Base-by-base conservation (phyloP, 2,329 filamentous ascomycete genomes). In the Penicillium brevicompactum region DNA sequence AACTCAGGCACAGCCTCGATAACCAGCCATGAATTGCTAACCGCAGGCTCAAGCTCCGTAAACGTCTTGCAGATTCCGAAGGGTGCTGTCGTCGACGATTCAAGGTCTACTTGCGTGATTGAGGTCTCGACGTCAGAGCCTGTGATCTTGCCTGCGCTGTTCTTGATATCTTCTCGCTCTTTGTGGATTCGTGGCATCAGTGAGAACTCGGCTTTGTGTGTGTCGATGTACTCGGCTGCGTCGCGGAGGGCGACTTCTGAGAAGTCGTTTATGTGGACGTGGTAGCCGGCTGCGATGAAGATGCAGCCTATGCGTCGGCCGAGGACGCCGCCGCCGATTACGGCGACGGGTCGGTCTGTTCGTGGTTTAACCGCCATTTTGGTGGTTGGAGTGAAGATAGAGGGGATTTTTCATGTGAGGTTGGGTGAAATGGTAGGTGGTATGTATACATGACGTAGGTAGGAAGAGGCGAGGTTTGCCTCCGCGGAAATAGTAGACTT, bases 1-100 rank as follows among this genome's bases (percentile, higher is more conserved):
- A 72, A 76, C 61, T 83, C 82, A 0, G 80, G 82, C 0, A 83
- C 75, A 13, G 76, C 79, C 66, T 83, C 82, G 47, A 83, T 73
- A 13, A 83, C 78, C 7, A 83, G 68, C 82, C 79, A 85, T 2
- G 80, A 76, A 45, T 79, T 66, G 0, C 67, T 53, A 3, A 83
- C 76, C 0, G 80, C 77, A 0, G 60, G 41, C 6, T 67, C 56
- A 1, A 83, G 62, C 21, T 77, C 72, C 1, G 72, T 67, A 32
- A 76, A 73, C 0, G 70, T 72, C 8, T 64, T 53, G 1, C 72
- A 67, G 1, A 54, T 63, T 0, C 76, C 78, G n/a, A 52, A 57
- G 0, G 51, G 27, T 38, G 69, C 68, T 18, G 69, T 53, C 1
- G 57, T 53, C 16, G 50, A 53, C 2, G 66, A 4, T 63, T 69